A percentile compares a stretch with the other conserved stretches of the same genome.
Conservation (phyloP, 257 asterid genomes). For the Striga asiatica region DNA sequence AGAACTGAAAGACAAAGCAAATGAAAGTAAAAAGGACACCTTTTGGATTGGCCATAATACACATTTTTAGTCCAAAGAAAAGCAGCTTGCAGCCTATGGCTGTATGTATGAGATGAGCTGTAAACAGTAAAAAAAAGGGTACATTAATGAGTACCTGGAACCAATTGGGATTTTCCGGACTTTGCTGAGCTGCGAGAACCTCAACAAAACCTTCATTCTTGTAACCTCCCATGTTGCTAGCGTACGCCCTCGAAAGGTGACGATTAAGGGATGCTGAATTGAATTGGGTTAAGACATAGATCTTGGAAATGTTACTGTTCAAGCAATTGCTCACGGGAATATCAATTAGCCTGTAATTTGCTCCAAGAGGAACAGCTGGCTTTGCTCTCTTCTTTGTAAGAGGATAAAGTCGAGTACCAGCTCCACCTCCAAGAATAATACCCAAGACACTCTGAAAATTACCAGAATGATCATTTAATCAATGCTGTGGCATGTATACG, state of each 20-base stretch:
- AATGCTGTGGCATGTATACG: neutral
- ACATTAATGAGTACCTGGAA: conserved; percentile 49
- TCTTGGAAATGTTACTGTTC: conserved; percentile 83
- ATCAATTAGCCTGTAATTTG: conserved; percentile 81
- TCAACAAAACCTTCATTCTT: conserved; percentile 92
- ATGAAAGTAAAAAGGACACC: neutral
- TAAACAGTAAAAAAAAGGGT: neutral
- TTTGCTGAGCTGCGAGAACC: conserved; percentile 98
- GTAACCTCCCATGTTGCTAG: conserved; percentile 86
- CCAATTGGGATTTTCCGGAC: conserved; percentile 97
- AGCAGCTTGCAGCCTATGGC: conserved; percentile 7
- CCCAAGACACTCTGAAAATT: conserved; percentile 80
- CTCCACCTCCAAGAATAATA: conserved; percentile 92
- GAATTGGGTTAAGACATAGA: conserved; percentile 91
- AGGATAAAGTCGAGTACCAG: conserved; percentile 93
- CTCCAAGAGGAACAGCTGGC: conserved; percentile 98
- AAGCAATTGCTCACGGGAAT: conserved; percentile 96
- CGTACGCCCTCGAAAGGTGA: conserved; percentile 87
- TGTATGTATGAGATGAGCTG: neutral
- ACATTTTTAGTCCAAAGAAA: conserved; percentile 1
- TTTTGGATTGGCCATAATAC: conserved; percentile 1
- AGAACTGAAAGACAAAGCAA: neutral
- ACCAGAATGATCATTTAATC: conserved; percentile 12
- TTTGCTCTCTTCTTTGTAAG: conserved; percentile 89
- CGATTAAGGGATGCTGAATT: conserved; percentile 96